A percentile compares a stretch with the other conserved stretches of the same genome.
phyloP scores from a whole-genome alignment of 2,329 filamentous ascomycete species.

The Dendrostoma leiphaemia region DNA sequence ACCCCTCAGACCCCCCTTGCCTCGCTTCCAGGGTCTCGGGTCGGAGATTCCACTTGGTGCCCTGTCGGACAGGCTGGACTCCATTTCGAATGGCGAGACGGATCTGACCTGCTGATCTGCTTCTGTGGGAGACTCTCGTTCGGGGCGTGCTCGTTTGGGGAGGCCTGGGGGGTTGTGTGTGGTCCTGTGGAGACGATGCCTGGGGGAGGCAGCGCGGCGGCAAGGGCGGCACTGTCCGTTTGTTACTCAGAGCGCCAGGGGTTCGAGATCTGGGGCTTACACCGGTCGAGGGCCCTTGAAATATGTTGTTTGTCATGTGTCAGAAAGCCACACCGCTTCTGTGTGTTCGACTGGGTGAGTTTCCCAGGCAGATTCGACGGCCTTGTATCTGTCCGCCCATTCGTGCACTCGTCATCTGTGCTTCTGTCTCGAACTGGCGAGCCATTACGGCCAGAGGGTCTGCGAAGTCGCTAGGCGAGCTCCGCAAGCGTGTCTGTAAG shows the following conservation, averaged over 20 bases:
- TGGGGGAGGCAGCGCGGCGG: slow-evolving; percentile 1
- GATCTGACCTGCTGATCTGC: slow-evolving; percentile 14
- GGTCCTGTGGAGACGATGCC: slow-evolving; percentile 5
- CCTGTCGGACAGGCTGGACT: background rate
- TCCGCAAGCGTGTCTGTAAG: too few relatives aligned
- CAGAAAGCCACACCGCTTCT: slow-evolving; percentile 12
- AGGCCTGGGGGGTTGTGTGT: too few relatives aligned
- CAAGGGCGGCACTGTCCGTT: slow-evolving; percentile 1
- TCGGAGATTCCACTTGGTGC: background rate
- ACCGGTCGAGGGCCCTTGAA: slow-evolving; percentile 14
- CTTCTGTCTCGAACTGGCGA: too few relatives aligned
- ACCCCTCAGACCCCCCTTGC: slow-evolving; percentile 6
- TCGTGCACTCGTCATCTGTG: too few relatives aligned
- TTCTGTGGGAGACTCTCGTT: too few relatives aligned
- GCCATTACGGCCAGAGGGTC: too few relatives aligned
- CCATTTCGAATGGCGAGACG: slow-evolving; percentile 12
- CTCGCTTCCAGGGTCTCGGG: slow-evolving; percentile 5
- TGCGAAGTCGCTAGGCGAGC: too few relatives aligned
- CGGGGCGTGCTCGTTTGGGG: background rate
- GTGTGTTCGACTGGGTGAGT: background rate
- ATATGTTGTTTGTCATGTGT: slow-evolving; percentile 14
- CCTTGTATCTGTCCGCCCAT: too few relatives aligned
- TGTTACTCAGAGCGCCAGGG: slow-evolving; percentile 11
- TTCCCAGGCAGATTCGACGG: too few relatives aligned
- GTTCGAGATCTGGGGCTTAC: background rate